Evolutionary conservation across 371 early-diverging fungal species (phyloP).

Genomic region (Mortierella sp.): DNA sequence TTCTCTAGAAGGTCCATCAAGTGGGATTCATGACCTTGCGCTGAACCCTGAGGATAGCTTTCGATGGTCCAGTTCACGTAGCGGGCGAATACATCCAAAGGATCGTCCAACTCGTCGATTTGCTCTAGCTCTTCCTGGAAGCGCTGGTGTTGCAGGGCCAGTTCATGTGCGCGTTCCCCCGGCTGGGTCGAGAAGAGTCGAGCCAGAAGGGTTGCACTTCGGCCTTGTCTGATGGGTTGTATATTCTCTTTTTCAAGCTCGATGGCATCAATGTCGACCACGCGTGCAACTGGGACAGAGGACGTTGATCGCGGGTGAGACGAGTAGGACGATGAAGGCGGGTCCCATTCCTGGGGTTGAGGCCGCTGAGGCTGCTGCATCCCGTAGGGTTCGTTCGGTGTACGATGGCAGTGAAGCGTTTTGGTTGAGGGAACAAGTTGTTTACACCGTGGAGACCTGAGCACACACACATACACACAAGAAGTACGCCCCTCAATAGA

Average conservation of each 20-base stretch:
- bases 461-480: no score
- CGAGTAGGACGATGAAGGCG: not conserved
- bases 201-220: conserved; percentile 67
- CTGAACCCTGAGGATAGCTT: conserved; percentile 70
- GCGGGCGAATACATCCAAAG: conserved; percentile 76
- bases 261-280: conserved; percentile 57
- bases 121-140: conserved; percentile 62
- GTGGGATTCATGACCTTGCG: conserved; percentile 63
- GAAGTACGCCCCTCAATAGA: no score
- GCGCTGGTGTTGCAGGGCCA: conserved; percentile 52
- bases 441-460: no score
- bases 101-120: conserved; percentile 74
- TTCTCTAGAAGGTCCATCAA: conserved; percentile 67
- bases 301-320: not conserved
- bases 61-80: conserved; percentile 81
- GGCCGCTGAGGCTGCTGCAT: conserved; percentile 21
- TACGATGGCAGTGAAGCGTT: not conserved
- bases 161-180: conserved; percentile 53
- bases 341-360: conserved; percentile 3
- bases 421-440: no score
- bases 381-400: not conserved
- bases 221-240: conserved; percentile 71
- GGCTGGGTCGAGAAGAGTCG: conserved; percentile 50
- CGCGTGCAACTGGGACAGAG: conserved; percentile 1
- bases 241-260: conserved; percentile 89